Conservation (phyloP, 306 rosid genomes). For the Ormosia emarginata region DNA sequence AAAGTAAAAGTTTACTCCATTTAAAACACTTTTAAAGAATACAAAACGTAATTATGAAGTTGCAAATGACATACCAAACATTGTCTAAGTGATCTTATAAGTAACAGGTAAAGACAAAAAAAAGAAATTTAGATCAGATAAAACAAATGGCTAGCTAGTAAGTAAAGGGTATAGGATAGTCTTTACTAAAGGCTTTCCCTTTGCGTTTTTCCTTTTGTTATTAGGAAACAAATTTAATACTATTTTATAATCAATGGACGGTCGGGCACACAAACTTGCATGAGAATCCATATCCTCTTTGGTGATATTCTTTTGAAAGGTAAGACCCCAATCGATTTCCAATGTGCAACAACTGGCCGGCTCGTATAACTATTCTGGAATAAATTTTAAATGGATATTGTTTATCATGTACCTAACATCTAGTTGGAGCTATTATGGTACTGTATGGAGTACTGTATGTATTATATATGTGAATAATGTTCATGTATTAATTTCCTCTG, state of each 20-base stretch:
- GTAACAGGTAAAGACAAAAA: neutral
- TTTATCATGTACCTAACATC: neutral
- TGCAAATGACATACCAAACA: too few relatives aligned
- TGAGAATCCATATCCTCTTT: slow-evolving; percentile 28
- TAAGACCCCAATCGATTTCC: neutral
- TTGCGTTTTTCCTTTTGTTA: neutral
- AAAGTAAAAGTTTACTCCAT: too few relatives aligned
- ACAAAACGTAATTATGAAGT: too few relatives aligned
- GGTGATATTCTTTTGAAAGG: slow-evolving; percentile 6
- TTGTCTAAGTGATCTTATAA: neutral
- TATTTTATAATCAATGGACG: slow-evolving; percentile 19
- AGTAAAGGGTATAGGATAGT: slow-evolving; percentile 16
- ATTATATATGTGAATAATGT: neutral
- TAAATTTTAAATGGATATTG: neutral
- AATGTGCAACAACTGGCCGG: slow-evolving; percentile 3
- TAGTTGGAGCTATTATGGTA: neutral
- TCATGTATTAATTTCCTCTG: neutral
- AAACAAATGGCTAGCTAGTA: neutral
- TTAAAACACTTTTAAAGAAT: too few relatives aligned
- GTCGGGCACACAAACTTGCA: slow-evolving; percentile 19
- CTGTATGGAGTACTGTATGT: neutral
- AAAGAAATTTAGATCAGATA: neutral
- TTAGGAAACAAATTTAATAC: neutral
- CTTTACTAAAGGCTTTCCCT: slow-evolving; percentile 11
- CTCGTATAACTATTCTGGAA: neutral